phyloP scores from a whole-genome alignment of 768 basidiomycete species.

The Mycena rebaudengoi region DNA sequence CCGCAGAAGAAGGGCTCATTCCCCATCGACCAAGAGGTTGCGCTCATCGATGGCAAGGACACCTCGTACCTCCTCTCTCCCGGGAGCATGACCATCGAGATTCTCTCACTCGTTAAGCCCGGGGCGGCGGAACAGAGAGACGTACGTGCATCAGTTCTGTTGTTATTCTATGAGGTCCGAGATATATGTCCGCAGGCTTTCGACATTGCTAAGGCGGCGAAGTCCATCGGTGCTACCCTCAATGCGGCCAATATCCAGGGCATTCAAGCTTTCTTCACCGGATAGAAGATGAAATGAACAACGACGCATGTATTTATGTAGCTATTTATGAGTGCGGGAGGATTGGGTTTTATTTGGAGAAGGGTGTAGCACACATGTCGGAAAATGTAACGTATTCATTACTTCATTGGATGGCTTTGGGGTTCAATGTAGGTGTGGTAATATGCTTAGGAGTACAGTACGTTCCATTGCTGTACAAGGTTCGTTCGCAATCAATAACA shows the following conservation, averaged over 20 bases:
- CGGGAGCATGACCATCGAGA: conserved; percentile 17
- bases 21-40: conserved; percentile 30
- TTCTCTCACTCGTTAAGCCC: conserved; percentile 9
- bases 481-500: too few relatives aligned
- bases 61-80: conserved; percentile 21
- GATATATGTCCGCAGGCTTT: conserved; percentile 2
- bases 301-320: too few relatives aligned
- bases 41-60: conserved; percentile 24
- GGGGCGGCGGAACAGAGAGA: conserved; percentile 14
- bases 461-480: too few relatives aligned
- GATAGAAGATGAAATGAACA: too few relatives aligned
- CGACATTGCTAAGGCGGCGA: conserved; percentile 19
- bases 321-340: too few relatives aligned
- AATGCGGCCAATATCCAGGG: conserved; percentile 21
- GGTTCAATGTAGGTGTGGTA: too few relatives aligned
- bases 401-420: too few relatives aligned
- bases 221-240: conserved; percentile 14
- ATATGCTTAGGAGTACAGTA: too few relatives aligned
- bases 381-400: too few relatives aligned
- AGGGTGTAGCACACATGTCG: too few relatives aligned
- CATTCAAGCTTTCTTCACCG: conserved; percentile 25
- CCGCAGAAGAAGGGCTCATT: conserved; percentile 27
- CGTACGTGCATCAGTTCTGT: background rate
- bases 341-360: too few relatives aligned
- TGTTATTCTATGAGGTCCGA: background rate